phyloP scores from a whole-genome alignment of 2,329 filamentous ascomycete species.

The Colletotrichum musae region DNA sequence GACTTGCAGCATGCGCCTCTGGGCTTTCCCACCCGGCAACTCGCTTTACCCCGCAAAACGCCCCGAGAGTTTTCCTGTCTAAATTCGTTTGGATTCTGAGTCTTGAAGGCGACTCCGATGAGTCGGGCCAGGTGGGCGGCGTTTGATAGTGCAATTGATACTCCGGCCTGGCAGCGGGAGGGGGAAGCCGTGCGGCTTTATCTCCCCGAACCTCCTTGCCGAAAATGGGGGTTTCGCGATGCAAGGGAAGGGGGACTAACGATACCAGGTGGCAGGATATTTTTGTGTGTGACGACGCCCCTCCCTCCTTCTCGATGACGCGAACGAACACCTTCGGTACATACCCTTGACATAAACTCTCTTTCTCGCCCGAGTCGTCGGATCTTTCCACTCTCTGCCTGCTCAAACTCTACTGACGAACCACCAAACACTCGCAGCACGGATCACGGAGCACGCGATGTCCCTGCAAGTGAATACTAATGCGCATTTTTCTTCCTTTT shows the following conservation, averaged over 20 bases:
- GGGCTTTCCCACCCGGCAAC: no score
- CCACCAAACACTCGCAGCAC: no score
- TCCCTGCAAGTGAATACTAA: no score
- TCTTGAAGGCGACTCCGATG: no score
- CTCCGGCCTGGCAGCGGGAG: conserved; percentile 20
- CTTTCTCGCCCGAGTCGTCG: conserved; percentile 11
- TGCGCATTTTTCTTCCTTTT: neutral
- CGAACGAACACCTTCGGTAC: no score
- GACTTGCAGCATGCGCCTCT: no score
- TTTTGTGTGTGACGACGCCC: neutral
- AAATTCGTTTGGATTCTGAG: no score
- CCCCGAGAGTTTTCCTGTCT: no score
- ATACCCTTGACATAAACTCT: conserved; percentile 3
- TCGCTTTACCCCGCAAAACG: no score
- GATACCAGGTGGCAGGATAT: neutral
- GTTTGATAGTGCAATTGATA: neutral
- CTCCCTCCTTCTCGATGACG: neutral
- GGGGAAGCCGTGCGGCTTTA: conserved; percentile 16
- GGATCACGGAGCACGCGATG: neutral
- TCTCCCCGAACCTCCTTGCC: conserved; percentile 28
- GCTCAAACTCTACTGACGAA: neutral
- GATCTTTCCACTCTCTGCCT: neutral
- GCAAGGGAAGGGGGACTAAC: neutral
- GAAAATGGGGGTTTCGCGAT: conserved; percentile 15
- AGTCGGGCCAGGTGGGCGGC: no score